Evolutionary conservation across 2,329 filamentous ascomycete genomes (phyloP).

Genomic region (Hypoxylon sp.): DNA sequence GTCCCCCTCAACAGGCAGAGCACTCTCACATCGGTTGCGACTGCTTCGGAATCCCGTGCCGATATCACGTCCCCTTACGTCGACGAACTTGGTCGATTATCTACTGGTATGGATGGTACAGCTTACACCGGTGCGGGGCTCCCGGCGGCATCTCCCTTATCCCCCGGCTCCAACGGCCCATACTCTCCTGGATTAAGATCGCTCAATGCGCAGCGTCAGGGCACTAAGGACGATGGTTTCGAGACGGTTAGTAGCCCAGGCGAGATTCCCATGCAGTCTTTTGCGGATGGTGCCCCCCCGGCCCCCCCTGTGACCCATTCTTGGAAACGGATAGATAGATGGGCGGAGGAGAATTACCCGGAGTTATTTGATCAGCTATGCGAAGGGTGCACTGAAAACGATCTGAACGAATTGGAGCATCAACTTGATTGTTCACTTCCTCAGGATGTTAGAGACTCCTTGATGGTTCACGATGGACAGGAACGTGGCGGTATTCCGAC

Average conservation of each 20-base stretch:
- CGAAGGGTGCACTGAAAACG: slow-evolving; percentile 92
- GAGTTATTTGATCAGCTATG: slow-evolving; percentile 95
- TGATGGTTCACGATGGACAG: slow-evolving; percentile 95
- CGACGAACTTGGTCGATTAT: slow-evolving; percentile 75
- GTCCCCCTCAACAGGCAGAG: slow-evolving; percentile 87
- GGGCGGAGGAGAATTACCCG: slow-evolving; percentile 95
- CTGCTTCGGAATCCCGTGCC: slow-evolving; percentile 88
- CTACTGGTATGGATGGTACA: slow-evolving; percentile 67
- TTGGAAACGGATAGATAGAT: slow-evolving; percentile 93
- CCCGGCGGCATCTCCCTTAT: slow-evolving; percentile 58
- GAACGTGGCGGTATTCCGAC: slow-evolving; percentile 93
- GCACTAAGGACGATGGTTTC: slow-evolving; percentile 73
- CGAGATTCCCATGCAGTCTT: slow-evolving; percentile 97
- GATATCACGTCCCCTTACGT: slow-evolving; percentile 86
- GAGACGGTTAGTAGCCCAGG: slow-evolving; percentile 78
- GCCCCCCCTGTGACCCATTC: slow-evolving; percentile 90
- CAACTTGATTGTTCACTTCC: slow-evolving; percentile 95
- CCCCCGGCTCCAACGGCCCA: slow-evolving; percentile 74
- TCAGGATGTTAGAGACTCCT: slow-evolving; percentile 91
- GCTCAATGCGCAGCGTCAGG: slow-evolving; percentile 75
- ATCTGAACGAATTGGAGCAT: slow-evolving; percentile 96
- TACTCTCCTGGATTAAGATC: slow-evolving; percentile 94
- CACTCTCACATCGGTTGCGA: slow-evolving; percentile 88
- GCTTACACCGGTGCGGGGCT: slow-evolving; percentile 71
- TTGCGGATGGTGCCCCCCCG: slow-evolving; percentile 91